Conservation (phyloP, 1,284 basidiomycete species). For the Trametes polyzona region DNA sequence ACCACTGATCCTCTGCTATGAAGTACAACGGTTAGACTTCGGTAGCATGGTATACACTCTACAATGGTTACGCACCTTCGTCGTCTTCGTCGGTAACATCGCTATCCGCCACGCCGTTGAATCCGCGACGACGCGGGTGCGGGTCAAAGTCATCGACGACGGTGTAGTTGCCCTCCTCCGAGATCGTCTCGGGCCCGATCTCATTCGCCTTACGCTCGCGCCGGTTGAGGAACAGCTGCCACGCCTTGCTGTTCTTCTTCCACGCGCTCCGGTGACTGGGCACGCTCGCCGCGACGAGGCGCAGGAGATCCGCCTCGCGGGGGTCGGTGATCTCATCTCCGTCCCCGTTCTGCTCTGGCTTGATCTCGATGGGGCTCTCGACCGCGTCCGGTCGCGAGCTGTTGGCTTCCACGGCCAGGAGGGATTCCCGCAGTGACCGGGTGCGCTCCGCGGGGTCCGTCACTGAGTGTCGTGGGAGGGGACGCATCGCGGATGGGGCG, state of each 20-base stretch:
- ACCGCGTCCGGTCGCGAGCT: slow-evolving; percentile 7
- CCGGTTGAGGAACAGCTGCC: slow-evolving; percentile 61
- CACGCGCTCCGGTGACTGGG: slow-evolving; percentile 74
- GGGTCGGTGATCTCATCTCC: slow-evolving; percentile 38
- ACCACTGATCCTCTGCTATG: slow-evolving; percentile 19
- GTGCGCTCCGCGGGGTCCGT: slow-evolving; percentile 26
- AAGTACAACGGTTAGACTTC: background rate
- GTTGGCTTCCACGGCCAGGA: slow-evolving; percentile 17
- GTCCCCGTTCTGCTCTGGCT: background rate
- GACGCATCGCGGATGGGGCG: slow-evolving; percentile 47
- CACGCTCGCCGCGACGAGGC: slow-evolving; percentile 65
- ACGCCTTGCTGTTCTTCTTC: slow-evolving; percentile 64
- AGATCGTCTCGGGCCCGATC: slow-evolving; percentile 42
- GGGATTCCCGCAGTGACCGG: slow-evolving; percentile 26
- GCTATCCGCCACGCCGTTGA: slow-evolving; percentile 38
- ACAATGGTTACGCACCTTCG: slow-evolving; percentile 16
- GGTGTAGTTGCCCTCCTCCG: slow-evolving; percentile 47
- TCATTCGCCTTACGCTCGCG: slow-evolving; percentile 39
- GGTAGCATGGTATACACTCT: background rate
- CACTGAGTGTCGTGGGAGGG: slow-evolving; percentile 16
- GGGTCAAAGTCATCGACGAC: slow-evolving; percentile 21
- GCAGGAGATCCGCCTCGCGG: slow-evolving; percentile 58
- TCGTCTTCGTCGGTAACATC: slow-evolving; percentile 33
- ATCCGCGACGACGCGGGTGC: slow-evolving; percentile 7
- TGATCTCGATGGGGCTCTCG: slow-evolving; percentile 16